Percentiles rank a stretch among this genome's conserved stretches.
Conservation (phyloP, 1,139 yeast species). For the Candida mesenterica region DNA sequence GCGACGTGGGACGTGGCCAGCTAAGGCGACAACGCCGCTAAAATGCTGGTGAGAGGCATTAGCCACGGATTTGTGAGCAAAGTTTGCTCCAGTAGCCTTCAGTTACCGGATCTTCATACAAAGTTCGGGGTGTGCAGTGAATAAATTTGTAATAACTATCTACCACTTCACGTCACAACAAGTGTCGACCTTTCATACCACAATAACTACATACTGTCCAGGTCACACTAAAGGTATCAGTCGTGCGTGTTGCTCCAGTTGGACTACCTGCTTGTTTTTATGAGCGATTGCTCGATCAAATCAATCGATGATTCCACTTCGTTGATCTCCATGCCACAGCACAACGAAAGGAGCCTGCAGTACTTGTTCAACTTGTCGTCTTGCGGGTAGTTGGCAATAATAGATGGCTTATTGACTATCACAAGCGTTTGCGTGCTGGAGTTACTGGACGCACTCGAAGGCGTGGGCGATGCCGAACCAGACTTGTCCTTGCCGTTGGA, state of each 20-base stretch:
- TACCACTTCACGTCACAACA: too few relatives aligned
- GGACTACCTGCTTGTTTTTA: not conserved
- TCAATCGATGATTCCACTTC: conserved; percentile 46
- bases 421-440: conserved; percentile 1
- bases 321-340: conserved; percentile 44
- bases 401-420: conserved; percentile 11
- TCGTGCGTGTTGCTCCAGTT: not conserved
- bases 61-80: too few relatives aligned
- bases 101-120: too few relatives aligned
- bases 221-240: too few relatives aligned
- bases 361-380: conserved; percentile 42
- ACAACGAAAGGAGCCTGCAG: conserved; percentile 41
- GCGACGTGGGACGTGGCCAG: too few relatives aligned
- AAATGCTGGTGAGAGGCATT: too few relatives aligned
- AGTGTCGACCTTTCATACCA: too few relatives aligned
- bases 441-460: not conserved
- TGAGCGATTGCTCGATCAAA: conserved; percentile 41
- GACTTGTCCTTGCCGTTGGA: conserved; percentile 3
- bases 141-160: too few relatives aligned
- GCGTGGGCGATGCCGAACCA: conserved; percentile 1
- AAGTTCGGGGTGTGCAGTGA: too few relatives aligned
- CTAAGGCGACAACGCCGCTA: too few relatives aligned
- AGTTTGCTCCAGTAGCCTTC: too few relatives aligned
- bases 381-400: conserved; percentile 28
- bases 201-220: too few relatives aligned